Percentiles rank a stretch among this genome's conserved stretches.
Conservation (phyloP, 2,329 filamentous ascomycete species). For the Plenodomus biglobosus region DNA sequence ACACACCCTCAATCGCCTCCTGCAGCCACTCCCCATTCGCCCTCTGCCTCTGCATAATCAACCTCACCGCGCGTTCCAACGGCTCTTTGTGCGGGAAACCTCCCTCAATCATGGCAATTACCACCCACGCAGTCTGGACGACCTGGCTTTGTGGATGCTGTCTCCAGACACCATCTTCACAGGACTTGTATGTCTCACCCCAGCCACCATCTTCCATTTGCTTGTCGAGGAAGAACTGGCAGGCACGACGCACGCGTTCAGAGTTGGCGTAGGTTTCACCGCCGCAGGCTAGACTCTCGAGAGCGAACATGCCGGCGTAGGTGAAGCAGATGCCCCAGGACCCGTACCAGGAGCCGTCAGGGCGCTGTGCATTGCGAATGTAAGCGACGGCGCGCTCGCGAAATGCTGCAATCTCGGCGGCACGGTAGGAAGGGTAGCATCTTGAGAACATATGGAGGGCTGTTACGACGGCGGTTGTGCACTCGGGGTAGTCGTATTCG, state of each 20-base stretch:
- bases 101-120: conserved; percentile 77
- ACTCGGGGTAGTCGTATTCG: conserved; percentile 97
- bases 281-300: conserved; percentile 79
- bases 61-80: conserved; percentile 70
- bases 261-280: conserved; percentile 82
- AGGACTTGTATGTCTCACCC: conserved; percentile 91
- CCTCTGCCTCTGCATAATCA: conserved; percentile 85
- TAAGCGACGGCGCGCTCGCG: conserved; percentile 74
- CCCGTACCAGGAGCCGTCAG: conserved; percentile 95
- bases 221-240: conserved; percentile 80
- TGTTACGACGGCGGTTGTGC: conserved; percentile 91
- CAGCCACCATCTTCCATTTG: conserved; percentile 91
- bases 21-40: conserved; percentile 91
- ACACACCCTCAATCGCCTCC: conserved; percentile 95
- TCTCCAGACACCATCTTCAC: conserved; percentile 72
- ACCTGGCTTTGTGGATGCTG: conserved; percentile 83
- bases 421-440: conserved; percentile 78
- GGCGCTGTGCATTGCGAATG: conserved; percentile 75
- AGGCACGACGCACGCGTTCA: conserved; percentile 69
- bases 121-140: conserved; percentile 92
- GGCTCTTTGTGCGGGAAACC: conserved; percentile 74
- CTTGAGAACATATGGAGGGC: conserved; percentile 79
- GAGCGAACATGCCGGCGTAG: conserved; percentile 93
- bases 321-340: conserved; percentile 98
- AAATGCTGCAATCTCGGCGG: conserved; percentile 71